phyloP scores from a whole-genome alignment of 2,329 filamentous ascomycete genomes.

The Monosporascus sp. region DNA sequence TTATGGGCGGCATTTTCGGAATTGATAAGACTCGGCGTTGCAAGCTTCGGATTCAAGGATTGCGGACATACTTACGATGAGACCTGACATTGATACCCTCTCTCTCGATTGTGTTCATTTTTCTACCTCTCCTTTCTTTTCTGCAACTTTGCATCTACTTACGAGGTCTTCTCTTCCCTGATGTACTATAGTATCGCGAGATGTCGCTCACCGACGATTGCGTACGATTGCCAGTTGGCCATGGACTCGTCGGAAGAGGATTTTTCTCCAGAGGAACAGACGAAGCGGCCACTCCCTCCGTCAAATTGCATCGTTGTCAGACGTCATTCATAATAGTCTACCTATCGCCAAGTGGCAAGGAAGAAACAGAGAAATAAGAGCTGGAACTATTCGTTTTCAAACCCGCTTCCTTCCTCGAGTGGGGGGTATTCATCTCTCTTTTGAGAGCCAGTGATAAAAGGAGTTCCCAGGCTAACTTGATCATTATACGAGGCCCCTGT shows the following conservation, averaged over 20 bases:
- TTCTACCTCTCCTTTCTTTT: not conserved
- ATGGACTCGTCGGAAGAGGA: not conserved
- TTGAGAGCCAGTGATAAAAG: not conserved
- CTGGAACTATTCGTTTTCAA: conserved; percentile 3
- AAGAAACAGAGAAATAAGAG: conserved; percentile 12
- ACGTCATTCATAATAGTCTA: conserved; percentile 6
- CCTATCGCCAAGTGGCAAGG: conserved; percentile 25
- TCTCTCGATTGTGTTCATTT: not conserved
- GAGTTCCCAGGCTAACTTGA: no score
- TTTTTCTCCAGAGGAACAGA: no score
- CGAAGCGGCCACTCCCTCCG: conserved; percentile 12
- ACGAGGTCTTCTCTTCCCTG: not conserved
- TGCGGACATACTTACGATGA: not conserved
- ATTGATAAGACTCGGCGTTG: not conserved
- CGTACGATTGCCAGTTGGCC: not conserved
- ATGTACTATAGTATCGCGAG: not conserved
- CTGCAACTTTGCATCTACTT: not conserved
- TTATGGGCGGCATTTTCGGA: no score
- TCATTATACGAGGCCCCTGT: no score
- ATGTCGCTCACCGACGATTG: not conserved
- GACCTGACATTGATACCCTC: not conserved
- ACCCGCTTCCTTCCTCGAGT: conserved; percentile 6
- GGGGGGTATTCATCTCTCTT: conserved; percentile 1
- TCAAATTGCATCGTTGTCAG: conserved; percentile 7
- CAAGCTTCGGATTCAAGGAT: not conserved